Conservation (phyloP, 805 yeast species). For the Candida gorgasii region DNA sequence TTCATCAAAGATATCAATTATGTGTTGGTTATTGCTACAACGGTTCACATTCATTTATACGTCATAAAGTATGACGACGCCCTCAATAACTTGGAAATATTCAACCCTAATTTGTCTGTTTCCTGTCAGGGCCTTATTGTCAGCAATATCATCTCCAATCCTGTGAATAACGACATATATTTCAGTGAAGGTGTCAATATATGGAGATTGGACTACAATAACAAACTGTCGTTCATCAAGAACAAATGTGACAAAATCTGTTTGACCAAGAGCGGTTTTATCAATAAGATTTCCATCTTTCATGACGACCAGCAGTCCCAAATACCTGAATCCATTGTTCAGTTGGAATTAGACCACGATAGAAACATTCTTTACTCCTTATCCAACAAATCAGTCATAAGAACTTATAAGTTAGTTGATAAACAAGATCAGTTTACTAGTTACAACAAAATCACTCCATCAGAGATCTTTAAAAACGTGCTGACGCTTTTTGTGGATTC, state of each 20-base stretch:
- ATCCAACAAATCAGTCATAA: constrained; percentile 76
- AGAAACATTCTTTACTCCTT: constrained; percentile 78
- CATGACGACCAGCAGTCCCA: constrained; percentile 12
- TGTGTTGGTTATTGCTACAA: constrained; percentile 75
- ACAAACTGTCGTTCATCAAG: constrained; percentile 82
- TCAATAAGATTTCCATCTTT: constrained; percentile 27
- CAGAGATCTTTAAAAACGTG: constrained; percentile 48
- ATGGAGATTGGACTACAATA: constrained; percentile 86
- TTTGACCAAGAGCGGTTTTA: constrained; percentile 62
- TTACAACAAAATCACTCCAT: constrained; percentile 41
- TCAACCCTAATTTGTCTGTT: constrained; percentile 80
- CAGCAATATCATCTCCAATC: constrained; percentile 58
- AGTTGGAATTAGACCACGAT: constrained; percentile 72
- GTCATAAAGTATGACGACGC: constrained; percentile 60
- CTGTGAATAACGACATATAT: constrained; percentile 73
- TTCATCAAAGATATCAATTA: constrained; percentile 78
- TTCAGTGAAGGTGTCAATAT: constrained; percentile 78
- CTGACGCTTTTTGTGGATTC: constrained; percentile 57
- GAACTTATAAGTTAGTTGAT: constrained; percentile 67
- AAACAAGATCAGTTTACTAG: constrained; percentile 40
- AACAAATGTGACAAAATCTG: constrained; percentile 83
- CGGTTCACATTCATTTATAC: constrained; percentile 71
- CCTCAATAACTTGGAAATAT: constrained; percentile 59
- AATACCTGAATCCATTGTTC: constrained; percentile 58
- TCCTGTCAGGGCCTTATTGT: constrained; percentile 78